phyloP scores from a whole-genome alignment of 208 protist species.

The Leishmania arabica region DNA sequence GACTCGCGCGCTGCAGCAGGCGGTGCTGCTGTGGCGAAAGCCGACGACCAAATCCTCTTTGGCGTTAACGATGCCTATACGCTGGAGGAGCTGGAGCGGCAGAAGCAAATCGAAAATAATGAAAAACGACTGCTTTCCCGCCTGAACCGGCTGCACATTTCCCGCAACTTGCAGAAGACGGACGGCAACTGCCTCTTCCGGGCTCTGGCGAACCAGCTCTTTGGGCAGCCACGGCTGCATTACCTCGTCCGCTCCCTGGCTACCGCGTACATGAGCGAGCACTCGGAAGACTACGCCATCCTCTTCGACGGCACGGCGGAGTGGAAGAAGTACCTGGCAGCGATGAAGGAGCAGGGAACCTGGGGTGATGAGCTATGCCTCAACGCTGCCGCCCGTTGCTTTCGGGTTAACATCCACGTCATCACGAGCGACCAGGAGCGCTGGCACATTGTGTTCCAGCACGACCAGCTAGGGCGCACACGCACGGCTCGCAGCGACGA shows the following conservation, averaged over 20 bases:
- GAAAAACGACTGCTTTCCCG: conserved; percentile 44
- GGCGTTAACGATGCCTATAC: conserved; percentile 79
- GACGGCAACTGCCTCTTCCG: conserved; percentile 90
- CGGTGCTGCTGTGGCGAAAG: not conserved
- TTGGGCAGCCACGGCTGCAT: conserved; percentile 56
- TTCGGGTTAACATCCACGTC: conserved; percentile 85
- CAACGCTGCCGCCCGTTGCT: conserved; percentile 83
- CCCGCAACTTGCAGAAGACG: conserved; percentile 47
- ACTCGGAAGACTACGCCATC: conserved; percentile 58
- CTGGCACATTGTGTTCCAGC: conserved; percentile 85
- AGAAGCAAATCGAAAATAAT: conserved; percentile 58
- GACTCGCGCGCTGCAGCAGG: not conserved
- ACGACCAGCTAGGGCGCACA: conserved; percentile 55
- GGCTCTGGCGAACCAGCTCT: conserved; percentile 75
- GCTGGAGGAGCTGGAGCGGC: conserved; percentile 53
- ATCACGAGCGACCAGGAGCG: conserved; percentile 73
- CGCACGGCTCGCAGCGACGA: conserved; percentile 6
- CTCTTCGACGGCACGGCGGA: conserved; percentile 69
- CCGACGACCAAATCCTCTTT: conserved; percentile 41
- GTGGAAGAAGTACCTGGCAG: conserved; percentile 54
- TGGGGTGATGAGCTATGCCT: conserved; percentile 90
- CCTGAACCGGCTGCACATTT: conserved; percentile 41
- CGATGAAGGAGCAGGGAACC: conserved; percentile 59
- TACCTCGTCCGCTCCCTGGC: conserved; percentile 65
- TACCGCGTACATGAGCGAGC: conserved; percentile 67